Percentiles rank a stretch among this genome's conserved stretches.
Conservation (phyloP, 108 stramenopile species). For the Nannochloropsis salina region DNA sequence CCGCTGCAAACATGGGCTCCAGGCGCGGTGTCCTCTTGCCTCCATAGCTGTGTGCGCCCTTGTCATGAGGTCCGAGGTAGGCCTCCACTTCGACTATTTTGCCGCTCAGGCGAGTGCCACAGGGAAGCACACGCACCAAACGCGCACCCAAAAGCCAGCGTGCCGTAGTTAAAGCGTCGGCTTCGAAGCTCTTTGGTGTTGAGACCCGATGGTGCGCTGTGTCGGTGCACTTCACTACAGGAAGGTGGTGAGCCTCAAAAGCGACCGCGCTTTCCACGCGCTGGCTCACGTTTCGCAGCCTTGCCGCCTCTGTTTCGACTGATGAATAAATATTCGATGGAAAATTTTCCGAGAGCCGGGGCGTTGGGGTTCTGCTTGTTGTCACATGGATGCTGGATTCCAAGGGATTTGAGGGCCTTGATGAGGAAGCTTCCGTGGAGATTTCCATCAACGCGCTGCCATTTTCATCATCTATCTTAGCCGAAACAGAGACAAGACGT, state of each 20-base stretch:
- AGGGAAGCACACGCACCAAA: not conserved
- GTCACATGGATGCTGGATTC: too few species aligned
- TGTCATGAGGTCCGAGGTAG: not conserved
- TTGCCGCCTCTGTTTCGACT: too few species aligned
- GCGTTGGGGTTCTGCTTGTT: too few species aligned
- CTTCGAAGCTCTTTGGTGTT: not conserved
- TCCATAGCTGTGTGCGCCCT: conserved; percentile 8
- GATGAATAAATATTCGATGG: too few species aligned
- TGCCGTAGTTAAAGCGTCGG: not conserved
- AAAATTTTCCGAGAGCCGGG: too few species aligned
- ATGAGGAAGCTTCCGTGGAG: too few species aligned
- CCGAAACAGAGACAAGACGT: too few species aligned
- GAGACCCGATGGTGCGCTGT: not conserved
- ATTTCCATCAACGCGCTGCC: too few species aligned
- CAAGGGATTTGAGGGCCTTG: too few species aligned
- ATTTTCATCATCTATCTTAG: too few species aligned
- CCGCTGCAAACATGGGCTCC: not conserved
- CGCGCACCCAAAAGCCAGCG: conserved; percentile 6
- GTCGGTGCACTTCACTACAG: not conserved
- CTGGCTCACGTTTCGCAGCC: not conserved
- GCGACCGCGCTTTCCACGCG: not conserved
- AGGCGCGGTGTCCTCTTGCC: not conserved
- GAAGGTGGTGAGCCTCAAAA: not conserved
- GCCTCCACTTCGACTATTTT: not conserved
- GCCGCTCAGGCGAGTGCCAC: not conserved